Base-by-base conservation (phyloP, 2,329 filamentous ascomycete species). In the Phyllosticta citribraziliensis region DNA sequence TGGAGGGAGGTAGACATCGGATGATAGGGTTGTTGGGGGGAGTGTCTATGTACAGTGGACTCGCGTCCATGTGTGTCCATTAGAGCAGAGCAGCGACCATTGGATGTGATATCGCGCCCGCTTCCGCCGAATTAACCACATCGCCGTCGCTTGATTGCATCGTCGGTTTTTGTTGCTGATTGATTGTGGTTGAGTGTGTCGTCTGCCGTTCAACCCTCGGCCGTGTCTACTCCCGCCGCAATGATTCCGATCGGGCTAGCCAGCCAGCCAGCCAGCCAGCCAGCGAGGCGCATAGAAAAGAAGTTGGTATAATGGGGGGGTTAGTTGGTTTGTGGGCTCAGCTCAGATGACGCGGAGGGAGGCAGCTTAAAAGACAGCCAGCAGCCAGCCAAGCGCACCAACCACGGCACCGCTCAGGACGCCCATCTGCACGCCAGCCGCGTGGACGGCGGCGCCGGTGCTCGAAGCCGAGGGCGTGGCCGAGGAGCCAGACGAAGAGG, bases 281-380 rank as follows among this genome's bases (percentile, higher is more conserved):
- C 27, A 30, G 27, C 27, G 27, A 30, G 27, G 27, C 22, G 22
- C 27, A 30, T 8, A 30, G 27, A 30, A 30, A 30, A 10, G 27
- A 30, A 30, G 27, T 6, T 8, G 12, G 17, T 22, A 51, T 51
- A 9, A 8, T 51, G 14, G 5, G 47, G 19, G 47, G 47, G 3
- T n/a, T 6, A 6, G 47, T 51, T 51, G 47, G 47, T 10, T 17
- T 17, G 14, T 14, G 20, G 5, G 51, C 1, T 8, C 4, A 11
- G 51, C 14, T 20, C 19, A 24, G 12, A 20, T 14, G n/a, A 3
- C 4, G 17, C 12, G 9, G 35, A 14, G 35, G 9, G 35, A 14
- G 35, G 12, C 14, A n/a, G 40, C 35, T 62, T 62, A 62, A 55
- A 62, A 22, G 6, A 57, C 50, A 11, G 61, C 56, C 10, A 62